Base-by-base conservation (phyloP, 1,284 basidiomycete species). In the Rugosomyces carneus region DNA sequence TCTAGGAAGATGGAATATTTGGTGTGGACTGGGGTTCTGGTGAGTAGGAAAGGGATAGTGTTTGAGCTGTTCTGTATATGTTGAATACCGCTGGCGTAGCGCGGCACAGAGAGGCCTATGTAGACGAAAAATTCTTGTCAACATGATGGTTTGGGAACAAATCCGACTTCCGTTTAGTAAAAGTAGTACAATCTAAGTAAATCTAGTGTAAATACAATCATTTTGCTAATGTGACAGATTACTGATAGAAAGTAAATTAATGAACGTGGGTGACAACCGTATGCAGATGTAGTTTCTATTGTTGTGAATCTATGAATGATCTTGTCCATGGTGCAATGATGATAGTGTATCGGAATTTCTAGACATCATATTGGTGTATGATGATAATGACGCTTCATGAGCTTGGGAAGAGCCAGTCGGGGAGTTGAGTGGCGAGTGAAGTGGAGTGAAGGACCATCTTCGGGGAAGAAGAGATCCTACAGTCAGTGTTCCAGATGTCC, bases 1-100 rank as follows among this genome's bases (percentile, higher is more conserved):
- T 26, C 56, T 58, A 1, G 78, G 75, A 27, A 84, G 68, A 57
- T 82, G 80, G 56, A 84, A 82, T 31, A 84, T 79, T 58, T 82
- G 75, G 57, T 80, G 73, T 3, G 80, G 77, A 1, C 72, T 77
- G 1, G 81, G 80, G 51, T 76, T 70, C 13, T 66, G 57, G 42
- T 68, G 62, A 11, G 58, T 57, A 1, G 81, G 78, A 54, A 72
- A 78, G 8, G 80, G 75, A 58, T 70, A 77, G 15, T 61, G 40
- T 27, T 53, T 54, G 21, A 36, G 16, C 40, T 24, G 23, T 26
- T 42, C 18, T 1, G 40, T 23, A 2, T 47, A 44, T 9, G 43
- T 47, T 18, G 41, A 43, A 6, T 23, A 32, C 24, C 36, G 40
- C 23, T 24, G 16, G 23, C 16, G 44, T 40, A 39, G 38, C 32